Base-by-base conservation (phyloP, 306 rosid genomes). In the Trifolium subterraneum region DNA sequence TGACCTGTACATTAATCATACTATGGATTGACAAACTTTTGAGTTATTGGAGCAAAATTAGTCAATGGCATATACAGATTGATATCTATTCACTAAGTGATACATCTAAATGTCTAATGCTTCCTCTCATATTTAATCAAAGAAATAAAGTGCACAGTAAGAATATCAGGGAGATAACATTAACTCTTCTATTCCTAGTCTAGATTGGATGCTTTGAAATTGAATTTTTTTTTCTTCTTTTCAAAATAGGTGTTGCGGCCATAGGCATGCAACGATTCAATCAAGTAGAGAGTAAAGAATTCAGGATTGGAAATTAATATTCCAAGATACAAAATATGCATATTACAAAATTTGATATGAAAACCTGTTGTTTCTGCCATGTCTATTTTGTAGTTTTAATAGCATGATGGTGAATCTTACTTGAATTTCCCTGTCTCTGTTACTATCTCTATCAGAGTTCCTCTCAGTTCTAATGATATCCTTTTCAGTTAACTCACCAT, bases 381-480 rank as follows among this genome's bases (percentile, higher is more conserved):
- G 31, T 27, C 20, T 14, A 48, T 1, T 48, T 48, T 6, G 54
- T 15, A 48, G 13, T 39, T 39, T 39, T 10, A 39, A 9, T 9
- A 9, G 10, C 44, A 39, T 9, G 3, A 67, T 16, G 33, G 63
- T 31, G 72, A 64, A 27, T 84, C 99, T 79, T 81, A 92, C 97
- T 86, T 94, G 99, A 80, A 94, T 94, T 78, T 94, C 96, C 84
- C 98, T 90, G 79, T 92, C 88, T 90, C 85, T 88, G 62, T 70
- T 79, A 82, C 99, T 94, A 71, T 92, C 61, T 47, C 92, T 84
- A 50, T 96, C 99, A 10, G 97, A 86, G 73, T 94, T 94, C 81
- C 99, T 90, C 79, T 92, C 99, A n/a, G 96, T 96, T 87, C 97
- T 87, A 76, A 94, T 94, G 73, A 94, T 85, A 86, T 92, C 97